Evolutionary conservation across 2,329 filamentous ascomycete species (phyloP), one percentile per base, ranked within the genome.

Genomic region (Colletotrichum paranaense): DNA sequence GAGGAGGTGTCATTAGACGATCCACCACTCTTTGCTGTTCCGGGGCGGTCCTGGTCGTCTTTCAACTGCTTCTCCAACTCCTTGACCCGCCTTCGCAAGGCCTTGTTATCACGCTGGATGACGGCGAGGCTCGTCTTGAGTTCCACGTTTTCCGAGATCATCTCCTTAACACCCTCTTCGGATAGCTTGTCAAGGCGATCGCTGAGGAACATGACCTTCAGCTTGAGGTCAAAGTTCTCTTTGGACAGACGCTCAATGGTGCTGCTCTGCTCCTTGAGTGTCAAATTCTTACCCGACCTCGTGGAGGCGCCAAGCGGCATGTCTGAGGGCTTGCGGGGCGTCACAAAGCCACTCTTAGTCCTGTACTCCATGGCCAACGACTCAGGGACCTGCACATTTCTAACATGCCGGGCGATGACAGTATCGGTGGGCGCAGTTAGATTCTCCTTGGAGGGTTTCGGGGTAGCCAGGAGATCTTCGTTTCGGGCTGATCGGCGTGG

Each of bases 91-190:
- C 93, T 92, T 26, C 95, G 92, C 68, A 98, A 83, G 24, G 92
- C 88, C 81, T 97, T 97, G 80, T 95, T 97, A 79, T 99, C 97
- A 76, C 97, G 94, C 82, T 97, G 95, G 71, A 97, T 88, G 46
- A 97, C 94, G 4, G 96, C 92, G 57, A 98, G 90, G 74, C 94
- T 94, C 0, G 96, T 98, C 82, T 97, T 97, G 62, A 98, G 89
- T 80, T 98, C 95, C 5, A 98, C 96, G 78, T 98, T 99, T 82
- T 98, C 96, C 57, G 95, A 95, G 78, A 98, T 97, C 92, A 98
- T 97, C 81, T 98, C 96, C 84, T 97, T 97, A 81, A 99, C 93
- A 75, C 95, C 95, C 84, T 98, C 96, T 81, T 98, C 96, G 1
- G 95, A 98, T 55, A 97, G 90, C 80, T 96, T 97, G 82, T 97